A percentile compares a stretch with the other conserved stretches of the same genome.
Conservation (phyloP, 441 rosid species). For the Eutrema salsugineum region DNA sequence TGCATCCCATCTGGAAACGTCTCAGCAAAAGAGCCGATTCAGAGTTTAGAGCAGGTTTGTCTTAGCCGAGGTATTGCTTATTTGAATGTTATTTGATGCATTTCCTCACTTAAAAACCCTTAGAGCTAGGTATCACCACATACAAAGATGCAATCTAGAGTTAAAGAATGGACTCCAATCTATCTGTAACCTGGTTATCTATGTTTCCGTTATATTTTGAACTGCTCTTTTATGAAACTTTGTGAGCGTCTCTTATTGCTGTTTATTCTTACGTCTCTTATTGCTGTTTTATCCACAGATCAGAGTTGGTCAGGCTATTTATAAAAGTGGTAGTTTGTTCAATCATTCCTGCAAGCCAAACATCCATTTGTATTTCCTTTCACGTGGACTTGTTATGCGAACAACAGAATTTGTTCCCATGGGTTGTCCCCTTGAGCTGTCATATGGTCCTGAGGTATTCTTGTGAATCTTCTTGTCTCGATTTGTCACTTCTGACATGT, state of each 20-base stretch:
- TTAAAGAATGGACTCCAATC: not conserved
- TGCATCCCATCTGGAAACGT: slow-evolving; percentile 35
- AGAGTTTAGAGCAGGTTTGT: slow-evolving; percentile 70
- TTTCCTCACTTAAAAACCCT: not conserved
- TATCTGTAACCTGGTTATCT: not conserved
- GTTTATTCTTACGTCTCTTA: slow-evolving; percentile 2
- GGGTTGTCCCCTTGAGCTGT: slow-evolving; percentile 72
- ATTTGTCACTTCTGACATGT: not conserved
- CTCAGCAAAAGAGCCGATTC: slow-evolving; percentile 36
- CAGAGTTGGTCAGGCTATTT: slow-evolving; percentile 83
- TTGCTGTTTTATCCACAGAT: slow-evolving; percentile 41
- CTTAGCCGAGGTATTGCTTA: slow-evolving; percentile 27
- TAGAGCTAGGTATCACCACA: not conserved
- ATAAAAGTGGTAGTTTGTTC: slow-evolving; percentile 65
- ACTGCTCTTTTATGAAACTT: not conserved
- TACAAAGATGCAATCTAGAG: not conserved
- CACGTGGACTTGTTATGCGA: slow-evolving; percentile 64
- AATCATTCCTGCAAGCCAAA: slow-evolving; percentile 94
- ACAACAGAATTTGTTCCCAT: slow-evolving; percentile 55
- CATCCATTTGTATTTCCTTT: slow-evolving; percentile 79
- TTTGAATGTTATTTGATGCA: not conserved
- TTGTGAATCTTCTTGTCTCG: slow-evolving; percentile 6
- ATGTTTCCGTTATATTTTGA: not conserved
- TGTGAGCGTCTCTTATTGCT: not conserved
- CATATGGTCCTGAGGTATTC: slow-evolving; percentile 87